Base-by-base conservation (phyloP, 1,284 basidiomycete genomes). In the Pseudozyma pruni region DNA sequence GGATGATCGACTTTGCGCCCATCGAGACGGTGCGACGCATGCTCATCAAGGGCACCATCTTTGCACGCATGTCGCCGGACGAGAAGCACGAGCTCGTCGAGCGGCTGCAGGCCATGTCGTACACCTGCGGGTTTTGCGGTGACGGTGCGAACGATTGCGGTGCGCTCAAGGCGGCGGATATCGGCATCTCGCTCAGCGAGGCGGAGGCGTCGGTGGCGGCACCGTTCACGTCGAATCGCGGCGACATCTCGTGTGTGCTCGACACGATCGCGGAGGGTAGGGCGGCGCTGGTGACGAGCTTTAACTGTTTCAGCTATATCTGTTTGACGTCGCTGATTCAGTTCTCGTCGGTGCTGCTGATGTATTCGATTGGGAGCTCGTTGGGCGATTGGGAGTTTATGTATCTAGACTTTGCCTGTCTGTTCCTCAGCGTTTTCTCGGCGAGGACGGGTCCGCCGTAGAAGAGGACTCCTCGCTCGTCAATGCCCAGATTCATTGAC, bases 41-140 rank as follows among this genome's bases (percentile, higher is more conserved):
- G 93, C 89, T 99, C n/a, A 92, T 98, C 61, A 96, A 97, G 84
- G 89, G 94, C 3, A 92, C 96, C 79, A 91, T 98, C 48, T 99
- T 95, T 82, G 94, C 96, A 9, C 89, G 96, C 23, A 98, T 99
- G 96, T 98, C 95, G 16, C 96, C 96, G 0, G 96, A 98, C 83
- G 96, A 98, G 85, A 99, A 99, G 85, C 96, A 98, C 78, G 96
- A 99, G 82, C 89, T 98, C 17, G 92, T 99, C 37, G 95, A 98
- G 82, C 89, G 94, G 3, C 86, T 99, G 20, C 96, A 98, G 81
- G 86, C 87, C 4, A 87, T 98, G 9, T 95, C 94, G 8, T 98
- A 98, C 82, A 96, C 92, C 0, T 95, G 98, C 11, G 87, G 96
- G 7, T 98, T 98, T 90, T 98, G 96, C 79, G 96, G 96, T 35